A percentile compares a stretch with the other conserved stretches of the same genome.
phyloP scores from a whole-genome alignment of 768 basidiomycete genomes.

The Leccinum ochraceum region DNA sequence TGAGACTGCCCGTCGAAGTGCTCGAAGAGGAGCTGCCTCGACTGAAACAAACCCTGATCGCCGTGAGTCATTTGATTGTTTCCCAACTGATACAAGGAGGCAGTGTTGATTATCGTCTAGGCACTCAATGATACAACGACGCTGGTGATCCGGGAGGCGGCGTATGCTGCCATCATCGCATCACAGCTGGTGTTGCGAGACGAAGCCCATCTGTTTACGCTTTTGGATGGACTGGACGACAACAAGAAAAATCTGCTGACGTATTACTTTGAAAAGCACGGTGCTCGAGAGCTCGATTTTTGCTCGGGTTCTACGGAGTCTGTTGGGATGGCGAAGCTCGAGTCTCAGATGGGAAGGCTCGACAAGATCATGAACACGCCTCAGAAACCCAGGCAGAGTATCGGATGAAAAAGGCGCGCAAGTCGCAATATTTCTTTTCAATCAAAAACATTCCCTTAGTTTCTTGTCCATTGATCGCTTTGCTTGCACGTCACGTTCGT shows the following conservation, averaged over 20 bases:
- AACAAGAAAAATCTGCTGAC: constrained; percentile 90
- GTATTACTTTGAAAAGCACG: constrained; percentile 88
- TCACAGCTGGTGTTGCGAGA: constrained; percentile 82
- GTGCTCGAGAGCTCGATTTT: constrained; percentile 55
- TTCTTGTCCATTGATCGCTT: constrained; percentile 2
- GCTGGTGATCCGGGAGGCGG: constrained; percentile 81
- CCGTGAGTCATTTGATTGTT: constrained; percentile 43
- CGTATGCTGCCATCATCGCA: constrained; percentile 79
- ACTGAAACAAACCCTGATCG: constrained; percentile 66
- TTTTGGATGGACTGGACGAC: constrained; percentile 81
- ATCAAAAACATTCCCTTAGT: not conserved
- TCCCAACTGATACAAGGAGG: not conserved
- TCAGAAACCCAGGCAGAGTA: constrained; percentile 34
- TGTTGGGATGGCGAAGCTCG: constrained; percentile 64
- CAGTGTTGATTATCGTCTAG: constrained; percentile 36
- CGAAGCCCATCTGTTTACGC: constrained; percentile 78
- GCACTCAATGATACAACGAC: constrained; percentile 71
- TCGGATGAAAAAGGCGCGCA: constrained; percentile 7
- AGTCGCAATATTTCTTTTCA: not conserved
- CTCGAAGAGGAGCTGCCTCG: constrained; percentile 87
- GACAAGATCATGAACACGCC: constrained; percentile 81
- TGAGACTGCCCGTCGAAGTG: constrained; percentile 79
- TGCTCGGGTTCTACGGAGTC: constrained; percentile 33
- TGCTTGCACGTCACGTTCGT: constrained; percentile 13
- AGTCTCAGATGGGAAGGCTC: constrained; percentile 78